These are phyloP conservation scores for Buxus sempervirens DNA, from an alignment of 164 flowering plant species.

Conservation along the genomic window DNA sequence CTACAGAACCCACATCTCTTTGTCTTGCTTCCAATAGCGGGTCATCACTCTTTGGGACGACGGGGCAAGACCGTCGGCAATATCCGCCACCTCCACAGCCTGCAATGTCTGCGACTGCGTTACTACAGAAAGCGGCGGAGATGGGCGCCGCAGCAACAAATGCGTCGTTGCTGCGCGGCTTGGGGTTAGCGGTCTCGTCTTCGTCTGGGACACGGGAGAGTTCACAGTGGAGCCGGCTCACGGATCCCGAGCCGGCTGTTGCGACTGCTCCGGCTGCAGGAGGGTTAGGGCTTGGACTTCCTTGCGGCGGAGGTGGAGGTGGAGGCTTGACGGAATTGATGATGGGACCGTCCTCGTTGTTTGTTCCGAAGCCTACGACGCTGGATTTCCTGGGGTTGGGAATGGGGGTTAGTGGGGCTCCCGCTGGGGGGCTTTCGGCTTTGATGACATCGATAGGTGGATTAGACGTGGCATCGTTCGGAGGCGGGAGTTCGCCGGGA, in stretches of 20 bases:
- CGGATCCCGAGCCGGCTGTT: conserved; percentile 19
- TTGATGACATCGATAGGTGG: conserved; percentile 63
- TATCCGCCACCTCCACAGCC: conserved; percentile 38
- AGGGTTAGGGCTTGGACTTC: conserved; percentile 45
- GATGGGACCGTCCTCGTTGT: conserved; percentile 34
- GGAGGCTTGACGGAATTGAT: conserved; percentile 31
- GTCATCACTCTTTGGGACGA: conserved; percentile 27
- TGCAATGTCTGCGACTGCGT: conserved; percentile 72
- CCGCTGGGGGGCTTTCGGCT: conserved; percentile 40
- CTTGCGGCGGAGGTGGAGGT: conserved; percentile 27
- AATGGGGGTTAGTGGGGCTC: conserved; percentile 29
- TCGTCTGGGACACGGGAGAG: conserved; percentile 17
- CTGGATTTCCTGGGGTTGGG: conserved; percentile 68
- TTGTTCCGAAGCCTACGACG: conserved; percentile 45
- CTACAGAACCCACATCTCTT: conserved; percentile 37
- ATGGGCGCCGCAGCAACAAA: conserved; percentile 58
- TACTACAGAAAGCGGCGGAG: conserved; percentile 75
- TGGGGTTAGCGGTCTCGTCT: conserved; percentile 40
- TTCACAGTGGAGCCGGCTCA: conserved; percentile 20
- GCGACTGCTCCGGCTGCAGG: conserved; percentile 12
- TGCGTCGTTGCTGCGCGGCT: conserved; percentile 54
- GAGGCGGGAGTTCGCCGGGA: conserved; percentile 25
- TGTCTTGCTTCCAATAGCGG: conserved; percentile 42
- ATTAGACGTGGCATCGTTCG: conserved; percentile 43
- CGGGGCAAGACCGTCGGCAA: conserved; percentile 24